Evolutionary conservation across 2,329 filamentous ascomycete genomes (phyloP).

Genomic region (Talaromyces amestolkiae): DNA sequence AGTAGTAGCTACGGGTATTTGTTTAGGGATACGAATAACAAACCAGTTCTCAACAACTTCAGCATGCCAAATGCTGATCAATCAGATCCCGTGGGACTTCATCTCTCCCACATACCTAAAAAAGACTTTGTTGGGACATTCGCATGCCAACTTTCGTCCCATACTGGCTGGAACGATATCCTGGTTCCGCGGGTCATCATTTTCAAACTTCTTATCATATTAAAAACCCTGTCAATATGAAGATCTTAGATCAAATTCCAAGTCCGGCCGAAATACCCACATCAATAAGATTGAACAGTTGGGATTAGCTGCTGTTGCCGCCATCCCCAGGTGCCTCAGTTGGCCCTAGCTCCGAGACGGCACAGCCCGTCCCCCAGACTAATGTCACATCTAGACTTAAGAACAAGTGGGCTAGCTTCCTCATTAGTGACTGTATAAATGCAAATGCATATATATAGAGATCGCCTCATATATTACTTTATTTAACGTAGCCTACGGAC

Average conservation of each 20-base stretch:
- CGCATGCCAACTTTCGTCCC: neutral
- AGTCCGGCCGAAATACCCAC: neutral
- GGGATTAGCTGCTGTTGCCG: neutral
- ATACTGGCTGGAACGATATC: neutral
- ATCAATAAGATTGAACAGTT: neutral
- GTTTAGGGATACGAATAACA: neutral
- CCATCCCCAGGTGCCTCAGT: neutral
- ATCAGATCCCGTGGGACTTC: neutral
- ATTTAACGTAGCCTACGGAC: neutral
- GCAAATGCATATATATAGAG: neutral
- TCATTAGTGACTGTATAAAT: neutral
- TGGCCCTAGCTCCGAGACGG: neutral
- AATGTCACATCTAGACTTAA: neutral
- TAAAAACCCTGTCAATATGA: neutral
- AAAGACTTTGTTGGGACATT: too few relatives aligned
- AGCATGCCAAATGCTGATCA: neutral
- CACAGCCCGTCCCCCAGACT: neutral
- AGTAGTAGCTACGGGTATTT: too few relatives aligned
- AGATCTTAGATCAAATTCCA: neutral
- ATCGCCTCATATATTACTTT: neutral
- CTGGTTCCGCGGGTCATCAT: neutral
- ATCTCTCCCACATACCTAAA: neutral
- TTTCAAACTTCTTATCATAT: neutral
- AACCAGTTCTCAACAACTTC: neutral
- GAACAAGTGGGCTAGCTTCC: neutral